A percentile compares a stretch with the other conserved stretches of the same genome.
Conservation (phyloP, 805 yeast species). For the Starmerella asiatica region DNA sequence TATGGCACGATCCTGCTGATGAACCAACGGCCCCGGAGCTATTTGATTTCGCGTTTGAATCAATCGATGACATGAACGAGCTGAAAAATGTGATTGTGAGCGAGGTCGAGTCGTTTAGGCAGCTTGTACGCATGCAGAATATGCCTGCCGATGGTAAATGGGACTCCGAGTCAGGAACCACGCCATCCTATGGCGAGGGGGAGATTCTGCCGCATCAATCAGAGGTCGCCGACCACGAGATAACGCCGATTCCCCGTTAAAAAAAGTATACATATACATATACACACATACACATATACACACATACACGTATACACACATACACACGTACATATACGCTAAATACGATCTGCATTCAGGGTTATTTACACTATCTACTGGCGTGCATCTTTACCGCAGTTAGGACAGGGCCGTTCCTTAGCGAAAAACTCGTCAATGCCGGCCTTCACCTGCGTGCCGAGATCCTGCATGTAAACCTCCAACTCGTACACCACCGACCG, state of each 20-base stretch:
- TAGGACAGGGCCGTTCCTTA: constrained; percentile 53
- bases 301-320: too few relatives aligned
- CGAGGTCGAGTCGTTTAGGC: constrained; percentile 41
- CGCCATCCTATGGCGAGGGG: not conserved
- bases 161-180: not conserved
- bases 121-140: constrained; percentile 19
- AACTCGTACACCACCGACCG: constrained; percentile 49
- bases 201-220: not conserved
- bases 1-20: constrained; percentile 91
- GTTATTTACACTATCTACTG: too few relatives aligned
- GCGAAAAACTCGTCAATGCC: constrained; percentile 59
- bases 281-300: too few relatives aligned
- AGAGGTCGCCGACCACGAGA: constrained; percentile 6
- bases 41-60: constrained; percentile 86
- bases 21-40: constrained; percentile 82
- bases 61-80: constrained; percentile 60
- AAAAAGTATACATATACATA: too few relatives aligned
- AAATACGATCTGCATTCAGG: too few relatives aligned
- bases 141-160: not conserved
- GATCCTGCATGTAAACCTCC: constrained; percentile 60
- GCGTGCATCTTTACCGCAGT: constrained; percentile 46
- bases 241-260: constrained; percentile 9
- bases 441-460: constrained; percentile 80
- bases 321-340: too few relatives aligned
- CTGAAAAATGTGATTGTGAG: constrained; percentile 64